These are phyloP conservation scores for Pachysandra terminalis DNA, from an alignment of 164 flowering plant species.

Conservation along the genomic window DNA sequence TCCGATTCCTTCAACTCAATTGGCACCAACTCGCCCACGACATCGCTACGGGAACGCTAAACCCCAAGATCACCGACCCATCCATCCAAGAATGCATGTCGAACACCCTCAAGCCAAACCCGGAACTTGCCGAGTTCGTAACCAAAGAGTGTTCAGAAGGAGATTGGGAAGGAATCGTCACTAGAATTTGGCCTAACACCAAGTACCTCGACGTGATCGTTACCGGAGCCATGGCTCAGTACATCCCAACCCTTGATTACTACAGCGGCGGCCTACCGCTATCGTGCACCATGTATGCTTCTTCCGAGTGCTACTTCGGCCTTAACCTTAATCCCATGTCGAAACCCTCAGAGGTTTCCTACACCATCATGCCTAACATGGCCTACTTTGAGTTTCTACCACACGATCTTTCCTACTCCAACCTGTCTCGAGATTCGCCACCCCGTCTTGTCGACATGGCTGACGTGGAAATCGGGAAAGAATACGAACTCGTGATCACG, in stretches of 20 bases:
- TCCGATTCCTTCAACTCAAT: conserved; percentile 43
- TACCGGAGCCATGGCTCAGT: conserved; percentile 46
- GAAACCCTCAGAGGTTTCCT: conserved; percentile 35
- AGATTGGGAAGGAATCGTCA: conserved; percentile 39
- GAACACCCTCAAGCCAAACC: conserved; percentile 21
- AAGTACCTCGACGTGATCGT: conserved; percentile 41
- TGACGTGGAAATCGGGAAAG: conserved; percentile 34
- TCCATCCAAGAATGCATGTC: conserved; percentile 21
- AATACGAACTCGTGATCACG: conserved; percentile 44
- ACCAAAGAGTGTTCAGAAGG: conserved; percentile 25
- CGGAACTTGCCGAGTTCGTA: conserved; percentile 30
- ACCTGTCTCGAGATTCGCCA: not conserved
- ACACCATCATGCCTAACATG: conserved; percentile 54
- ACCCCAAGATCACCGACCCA: conserved; percentile 30
- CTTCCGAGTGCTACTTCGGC: conserved; percentile 45
- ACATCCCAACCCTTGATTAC: conserved; percentile 39
- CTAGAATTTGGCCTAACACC: conserved; percentile 45
- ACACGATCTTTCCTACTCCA: conserved; percentile 9
- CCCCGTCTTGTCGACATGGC: conserved; percentile 31
- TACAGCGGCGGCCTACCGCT: conserved; percentile 39
- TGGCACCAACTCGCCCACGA: conserved; percentile 31
- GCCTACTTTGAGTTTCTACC: conserved; percentile 44
- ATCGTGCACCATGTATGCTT: conserved; percentile 47
- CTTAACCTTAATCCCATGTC: conserved; percentile 41
- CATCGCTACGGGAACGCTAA: conserved; percentile 30